Evolutionary conservation across 306 rosid genomes (phyloP), one percentile per base, ranked within the genome.

Genomic region (Malus sylvestris): DNA sequence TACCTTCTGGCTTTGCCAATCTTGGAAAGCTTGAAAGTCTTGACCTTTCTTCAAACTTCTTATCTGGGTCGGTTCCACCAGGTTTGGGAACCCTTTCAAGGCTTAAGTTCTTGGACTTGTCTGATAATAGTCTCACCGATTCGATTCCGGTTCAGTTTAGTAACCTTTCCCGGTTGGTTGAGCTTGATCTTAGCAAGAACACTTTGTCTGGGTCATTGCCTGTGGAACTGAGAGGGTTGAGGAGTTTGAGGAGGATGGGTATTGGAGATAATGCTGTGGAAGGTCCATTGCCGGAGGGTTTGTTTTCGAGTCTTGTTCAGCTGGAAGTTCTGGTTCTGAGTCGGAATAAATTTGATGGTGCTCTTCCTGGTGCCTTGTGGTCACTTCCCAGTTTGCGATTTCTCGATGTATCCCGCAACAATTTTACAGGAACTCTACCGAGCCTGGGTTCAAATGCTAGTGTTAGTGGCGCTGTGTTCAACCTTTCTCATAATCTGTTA

Each of bases 151-250:
- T 70, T 83, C 86, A 78, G 79, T 15, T 95, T 70, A 80, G 92
- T 32, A 72, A 75, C n/a, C 90, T 95, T 82, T 80, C 89, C 5
- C 72, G 35, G 71, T 75, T 95, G 78, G 70, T 82, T 67, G 81
- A 80, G 55, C 89, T 95, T 78, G 85, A 95, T 79, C 89, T 92
- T 62, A 81, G 97, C 75, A 76, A 55, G 78, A 95, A 95, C 83
- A 84, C 85, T 13, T 72, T 94, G 76, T 86, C 94, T 10, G 95
- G 97, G 45, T 15, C 49, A 19, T 84, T 94, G 51, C 87, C 89
- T 55, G 40, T 25, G 69, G 81, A 74, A 10, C 76, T 88, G 74
- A 72, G 71, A 35, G 71, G 80, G 16, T 74, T 88, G 78, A 69
- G 71, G 82, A 79, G 55, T 52, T 75, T 88, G 83, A 60, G 55